These are phyloP conservation scores for Verticillium zaregamsianum DNA, from an alignment of 2,329 filamentous ascomycete genomes.

Conservation along the genomic window DNA sequence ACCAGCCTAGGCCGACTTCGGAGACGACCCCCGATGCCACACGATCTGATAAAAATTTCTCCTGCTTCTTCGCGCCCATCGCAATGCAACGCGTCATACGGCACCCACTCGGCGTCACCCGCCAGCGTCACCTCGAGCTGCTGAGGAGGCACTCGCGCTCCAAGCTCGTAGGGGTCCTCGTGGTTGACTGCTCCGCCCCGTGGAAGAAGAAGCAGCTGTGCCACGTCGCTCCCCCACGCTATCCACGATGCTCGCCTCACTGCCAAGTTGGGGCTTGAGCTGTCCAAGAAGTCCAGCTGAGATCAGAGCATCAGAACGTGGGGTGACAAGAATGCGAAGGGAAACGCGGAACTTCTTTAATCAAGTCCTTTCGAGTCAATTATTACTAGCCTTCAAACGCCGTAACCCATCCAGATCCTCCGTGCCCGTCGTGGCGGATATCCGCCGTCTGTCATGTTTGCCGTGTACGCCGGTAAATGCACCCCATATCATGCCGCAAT, in stretches of 20 bases:
- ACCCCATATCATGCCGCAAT: not conserved
- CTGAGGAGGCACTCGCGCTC: not conserved
- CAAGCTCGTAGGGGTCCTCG: not conserved
- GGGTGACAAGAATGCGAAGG: not conserved
- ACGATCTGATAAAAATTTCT: not conserved
- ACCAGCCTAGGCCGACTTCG: not conserved
- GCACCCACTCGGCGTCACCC: not conserved
- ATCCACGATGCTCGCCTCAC: not conserved
- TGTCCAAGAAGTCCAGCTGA: not conserved
- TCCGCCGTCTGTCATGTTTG: not conserved
- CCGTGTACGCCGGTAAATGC: not conserved
- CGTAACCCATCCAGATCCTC: not conserved
- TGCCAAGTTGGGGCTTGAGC: not conserved
- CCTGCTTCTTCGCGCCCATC: not conserved
- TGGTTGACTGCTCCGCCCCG: not conserved
- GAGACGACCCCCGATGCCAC: not conserved
- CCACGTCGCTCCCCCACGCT: not conserved
- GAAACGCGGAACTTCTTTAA: not conserved
- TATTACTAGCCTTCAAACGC: not conserved
- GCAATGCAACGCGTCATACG: not conserved
- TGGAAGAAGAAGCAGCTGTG: not conserved
- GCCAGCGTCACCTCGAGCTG: not conserved
- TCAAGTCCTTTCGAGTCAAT: not conserved
- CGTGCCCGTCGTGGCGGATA: not conserved
- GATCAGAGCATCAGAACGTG: not conserved